A percentile compares a stretch with the other conserved stretches of the same genome.
These are phyloP conservation scores for Curvularia spicifera DNA, from an alignment of 2,329 filamentous ascomycete genomes.

Conservation along the genomic window DNA sequence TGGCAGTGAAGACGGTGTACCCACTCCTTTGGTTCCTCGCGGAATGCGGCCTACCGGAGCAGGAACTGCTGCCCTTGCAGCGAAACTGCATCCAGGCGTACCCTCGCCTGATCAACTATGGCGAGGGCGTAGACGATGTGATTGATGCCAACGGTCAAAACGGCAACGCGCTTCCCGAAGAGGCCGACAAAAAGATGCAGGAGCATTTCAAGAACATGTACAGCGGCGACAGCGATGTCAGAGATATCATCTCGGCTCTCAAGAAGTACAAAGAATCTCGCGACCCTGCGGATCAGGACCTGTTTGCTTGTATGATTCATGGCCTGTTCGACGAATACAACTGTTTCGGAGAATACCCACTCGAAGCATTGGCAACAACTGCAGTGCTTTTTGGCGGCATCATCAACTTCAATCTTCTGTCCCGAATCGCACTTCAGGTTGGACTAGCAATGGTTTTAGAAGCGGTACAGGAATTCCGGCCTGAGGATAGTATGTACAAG, in stretches of 20 bases:
- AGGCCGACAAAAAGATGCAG: constrained; percentile 91
- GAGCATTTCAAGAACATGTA: constrained; percentile 99
- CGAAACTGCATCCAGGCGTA: constrained; percentile 90
- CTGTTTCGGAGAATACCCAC: constrained; percentile 92
- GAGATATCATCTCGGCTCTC: constrained; percentile 83
- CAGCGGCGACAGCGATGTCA: constrained; percentile 83
- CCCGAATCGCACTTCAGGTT: constrained; percentile 87
- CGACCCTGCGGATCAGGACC: constrained; percentile 84
- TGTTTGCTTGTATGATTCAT: constrained; percentile 98
- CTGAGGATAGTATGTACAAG: constrained; percentile 93
- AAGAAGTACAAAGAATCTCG: constrained; percentile 87
- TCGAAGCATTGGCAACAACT: constrained; percentile 94
- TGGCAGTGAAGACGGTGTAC: constrained; percentile 85
- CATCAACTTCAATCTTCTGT: constrained; percentile 90
- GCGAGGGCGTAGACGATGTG: constrained; percentile 87
- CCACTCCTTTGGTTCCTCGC: constrained; percentile 77
- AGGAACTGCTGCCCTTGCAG: constrained; percentile 81
- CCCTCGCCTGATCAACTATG: constrained; percentile 94
- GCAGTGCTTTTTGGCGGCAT: constrained; percentile 96
- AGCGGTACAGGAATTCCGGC: constrained; percentile 82
- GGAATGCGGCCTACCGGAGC: constrained; percentile 62
- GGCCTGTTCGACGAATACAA: constrained; percentile 96
- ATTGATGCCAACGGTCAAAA: constrained; percentile 84
- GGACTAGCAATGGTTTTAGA: constrained; percentile 98
- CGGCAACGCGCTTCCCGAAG: constrained; percentile 78